These are phyloP conservation scores for Salix koriyanagi DNA, from an alignment of 345 rosid genomes.

Conservation along the genomic window DNA sequence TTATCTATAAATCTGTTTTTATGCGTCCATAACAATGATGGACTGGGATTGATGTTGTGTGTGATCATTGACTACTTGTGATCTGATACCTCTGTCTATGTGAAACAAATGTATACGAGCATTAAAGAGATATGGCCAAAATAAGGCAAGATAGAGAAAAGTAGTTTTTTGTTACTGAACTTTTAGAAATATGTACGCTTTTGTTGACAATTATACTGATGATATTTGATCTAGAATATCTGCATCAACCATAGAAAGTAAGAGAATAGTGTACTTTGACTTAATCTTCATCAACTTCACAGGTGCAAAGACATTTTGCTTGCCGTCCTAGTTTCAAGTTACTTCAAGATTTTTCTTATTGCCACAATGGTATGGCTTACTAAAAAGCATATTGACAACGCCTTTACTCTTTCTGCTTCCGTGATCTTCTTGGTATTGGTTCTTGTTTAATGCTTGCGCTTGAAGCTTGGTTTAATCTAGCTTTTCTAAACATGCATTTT, in stretches of 20 bases:
- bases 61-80: background rate
- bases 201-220: background rate
- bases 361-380: constrained; percentile 54
- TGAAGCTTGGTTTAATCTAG: constrained; percentile 6
- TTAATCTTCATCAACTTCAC: constrained; percentile 1
- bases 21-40: background rate
- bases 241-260: background rate
- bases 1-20: background rate
- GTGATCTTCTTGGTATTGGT: background rate
- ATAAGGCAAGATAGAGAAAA: background rate
- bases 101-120: background rate
- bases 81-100: background rate
- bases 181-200: background rate
- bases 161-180: background rate
- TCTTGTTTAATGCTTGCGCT: background rate
- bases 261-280: background rate
- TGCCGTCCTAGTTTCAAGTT: constrained; percentile 66
- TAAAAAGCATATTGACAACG: background rate
- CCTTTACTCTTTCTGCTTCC: background rate
- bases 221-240: background rate
- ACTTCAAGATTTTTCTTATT: constrained; percentile 60
- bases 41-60: background rate
- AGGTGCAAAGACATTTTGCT: constrained; percentile 50
- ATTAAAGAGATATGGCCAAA: background rate
- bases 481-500: constrained; percentile 3